A percentile compares a stretch with the other conserved stretches of the same genome.
Evolutionary conservation across 305 asterid species (phyloP).

Genomic region (Fraxinus floribunda): DNA sequence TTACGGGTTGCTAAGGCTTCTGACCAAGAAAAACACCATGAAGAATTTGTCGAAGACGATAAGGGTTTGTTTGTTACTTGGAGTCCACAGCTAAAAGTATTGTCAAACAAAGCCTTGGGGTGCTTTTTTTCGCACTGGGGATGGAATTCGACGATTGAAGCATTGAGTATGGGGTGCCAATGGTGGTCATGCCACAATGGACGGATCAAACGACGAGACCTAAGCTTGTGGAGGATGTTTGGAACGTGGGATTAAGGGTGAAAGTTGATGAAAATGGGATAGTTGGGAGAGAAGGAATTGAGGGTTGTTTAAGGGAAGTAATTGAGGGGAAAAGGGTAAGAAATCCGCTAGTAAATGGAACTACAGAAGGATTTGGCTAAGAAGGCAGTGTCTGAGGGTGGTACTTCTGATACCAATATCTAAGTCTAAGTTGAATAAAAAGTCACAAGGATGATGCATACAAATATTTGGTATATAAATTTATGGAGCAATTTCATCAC

Average conservation of each 20-base stretch:
- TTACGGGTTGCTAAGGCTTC: slow-evolving; percentile 54
- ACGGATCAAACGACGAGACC: slow-evolving; percentile 38
- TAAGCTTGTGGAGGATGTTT: slow-evolving; percentile 33
- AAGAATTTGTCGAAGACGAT: neutral
- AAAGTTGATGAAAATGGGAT: slow-evolving; percentile 26
- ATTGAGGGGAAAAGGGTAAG: slow-evolving; percentile 26
- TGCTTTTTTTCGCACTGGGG: slow-evolving; percentile 44
- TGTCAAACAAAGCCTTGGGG: slow-evolving; percentile 36
- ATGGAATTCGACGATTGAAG: slow-evolving; percentile 46
- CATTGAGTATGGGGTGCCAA: slow-evolving; percentile 34
- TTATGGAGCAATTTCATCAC: neutral
- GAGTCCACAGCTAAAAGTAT: slow-evolving; percentile 33
- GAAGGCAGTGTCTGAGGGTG: slow-evolving; percentile 41
- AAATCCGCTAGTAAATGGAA: slow-evolving; percentile 29
- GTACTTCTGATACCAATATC: slow-evolving; percentile 31
- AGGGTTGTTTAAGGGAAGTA: slow-evolving; percentile 23
- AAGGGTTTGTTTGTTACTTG: slow-evolving; percentile 35
- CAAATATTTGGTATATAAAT: neutral
- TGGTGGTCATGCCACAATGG: slow-evolving; percentile 42
- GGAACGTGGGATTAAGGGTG: slow-evolving; percentile 38
- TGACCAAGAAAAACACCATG: slow-evolving; percentile 40
- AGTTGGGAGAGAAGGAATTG: slow-evolving; percentile 33
- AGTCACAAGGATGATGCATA: neutral
- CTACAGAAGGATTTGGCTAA: slow-evolving; percentile 16
- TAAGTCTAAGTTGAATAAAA: neutral